Conservation (phyloP, 192 early-diverging fungal species). For the Phycomyces nitens region DNA sequence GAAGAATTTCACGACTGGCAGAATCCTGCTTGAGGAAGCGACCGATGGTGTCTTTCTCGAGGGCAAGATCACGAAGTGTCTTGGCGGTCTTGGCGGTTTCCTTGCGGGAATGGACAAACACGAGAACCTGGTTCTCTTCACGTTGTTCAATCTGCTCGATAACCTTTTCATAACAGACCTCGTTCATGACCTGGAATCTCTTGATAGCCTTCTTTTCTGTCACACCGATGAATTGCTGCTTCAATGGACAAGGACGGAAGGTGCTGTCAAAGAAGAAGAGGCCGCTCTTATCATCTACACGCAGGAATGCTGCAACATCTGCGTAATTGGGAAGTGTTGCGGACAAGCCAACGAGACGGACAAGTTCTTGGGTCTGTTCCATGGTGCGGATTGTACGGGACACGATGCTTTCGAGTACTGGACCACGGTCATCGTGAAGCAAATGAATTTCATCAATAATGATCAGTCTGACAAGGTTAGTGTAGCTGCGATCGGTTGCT, state of each 20-base stretch:
- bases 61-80: slow-evolving; percentile 82
- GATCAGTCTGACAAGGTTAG: slow-evolving; percentile 65
- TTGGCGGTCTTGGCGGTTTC: slow-evolving; percentile 96
- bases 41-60: slow-evolving; percentile 82
- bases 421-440: slow-evolving; percentile 95
- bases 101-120: slow-evolving; percentile 97
- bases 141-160: slow-evolving; percentile 76
- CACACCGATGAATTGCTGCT: slow-evolving; percentile 95
- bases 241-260: slow-evolving; percentile 91
- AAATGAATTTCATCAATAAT: slow-evolving; percentile 98
- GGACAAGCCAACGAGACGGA: slow-evolving; percentile 87
- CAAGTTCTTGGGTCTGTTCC: slow-evolving; percentile 84
- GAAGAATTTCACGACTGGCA: slow-evolving; percentile 79
- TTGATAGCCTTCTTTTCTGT: slow-evolving; percentile 96
- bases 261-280: slow-evolving; percentile 93
- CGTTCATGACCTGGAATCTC: slow-evolving; percentile 93
- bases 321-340: slow-evolving; percentile 95
- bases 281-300: slow-evolving; percentile 74
- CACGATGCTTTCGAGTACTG: slow-evolving; percentile 92
- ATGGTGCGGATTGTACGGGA: slow-evolving; percentile 80
- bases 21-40: slow-evolving; percentile 81
- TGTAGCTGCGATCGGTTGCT: slow-evolving; percentile 93
- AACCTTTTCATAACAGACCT: slow-evolving; percentile 93
- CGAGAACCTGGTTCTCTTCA: slow-evolving; percentile 78
- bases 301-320: slow-evolving; percentile 93